phyloP scores from a whole-genome alignment of 2,329 filamentous ascomycete species.

The Trichoderma oligosporum region DNA sequence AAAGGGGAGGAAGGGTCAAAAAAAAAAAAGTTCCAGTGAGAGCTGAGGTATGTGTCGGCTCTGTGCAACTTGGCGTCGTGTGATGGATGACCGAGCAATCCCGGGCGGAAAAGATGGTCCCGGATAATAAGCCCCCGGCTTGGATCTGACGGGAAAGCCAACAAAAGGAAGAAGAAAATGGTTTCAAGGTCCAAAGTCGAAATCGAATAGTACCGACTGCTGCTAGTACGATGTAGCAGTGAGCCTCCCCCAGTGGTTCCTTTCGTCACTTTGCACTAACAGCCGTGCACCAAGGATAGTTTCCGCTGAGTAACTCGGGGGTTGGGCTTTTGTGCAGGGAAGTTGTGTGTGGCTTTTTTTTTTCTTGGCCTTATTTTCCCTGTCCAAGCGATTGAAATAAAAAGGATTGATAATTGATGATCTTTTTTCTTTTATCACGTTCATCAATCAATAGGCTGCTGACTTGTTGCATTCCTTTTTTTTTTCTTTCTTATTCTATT shows the following conservation, averaged over 20 bases:
- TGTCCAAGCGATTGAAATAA: too few species aligned
- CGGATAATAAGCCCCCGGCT: constrained; percentile 16
- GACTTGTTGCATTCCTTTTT: too few species aligned
- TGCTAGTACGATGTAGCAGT: constrained; percentile 5
- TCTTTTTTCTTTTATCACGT: neutral
- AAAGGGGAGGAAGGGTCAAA: constrained; percentile 21
- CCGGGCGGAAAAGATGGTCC: constrained; percentile 16
- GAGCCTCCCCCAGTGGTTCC: constrained; percentile 9
- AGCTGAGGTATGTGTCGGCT: constrained; percentile 25
- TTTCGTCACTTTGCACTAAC: constrained; percentile 19
- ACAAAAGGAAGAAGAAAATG: neutral
- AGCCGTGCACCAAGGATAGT: constrained; percentile 7
- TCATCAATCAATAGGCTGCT: too few species aligned
- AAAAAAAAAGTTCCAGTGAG: constrained; percentile 11
- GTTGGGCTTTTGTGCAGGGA: neutral
- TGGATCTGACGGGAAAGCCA: constrained; percentile 16
- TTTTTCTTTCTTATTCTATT: too few species aligned
- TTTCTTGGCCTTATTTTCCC: neutral
- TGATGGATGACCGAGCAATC: constrained; percentile 31
- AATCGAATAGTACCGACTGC: neutral
- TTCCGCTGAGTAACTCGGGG: constrained; percentile 11
- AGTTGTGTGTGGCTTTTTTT: neutral
- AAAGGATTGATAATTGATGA: too few species aligned
- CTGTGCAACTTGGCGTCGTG: constrained; percentile 35
- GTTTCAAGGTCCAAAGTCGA: neutral